Conservation (phyloP, 352 stramenopile species). For the Phytophthora aleatoria region DNA sequence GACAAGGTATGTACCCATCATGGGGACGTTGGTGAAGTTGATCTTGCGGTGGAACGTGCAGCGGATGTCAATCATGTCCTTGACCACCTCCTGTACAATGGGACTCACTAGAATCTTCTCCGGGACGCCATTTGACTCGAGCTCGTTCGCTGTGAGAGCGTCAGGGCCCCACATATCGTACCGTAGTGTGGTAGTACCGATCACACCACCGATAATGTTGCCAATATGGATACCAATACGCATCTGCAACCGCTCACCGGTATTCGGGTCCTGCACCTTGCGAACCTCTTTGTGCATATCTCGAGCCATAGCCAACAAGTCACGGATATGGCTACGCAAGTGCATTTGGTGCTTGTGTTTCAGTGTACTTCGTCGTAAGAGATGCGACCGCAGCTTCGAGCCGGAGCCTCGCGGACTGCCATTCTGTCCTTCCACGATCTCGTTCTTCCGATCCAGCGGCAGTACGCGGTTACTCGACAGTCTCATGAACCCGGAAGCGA, state of each 20-base stretch:
- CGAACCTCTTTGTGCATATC: constrained; percentile 89
- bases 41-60: constrained; percentile 85
- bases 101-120: constrained; percentile 82
- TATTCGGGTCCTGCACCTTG: constrained; percentile 87
- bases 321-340: constrained; percentile 78
- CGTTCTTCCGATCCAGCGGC: constrained; percentile 37
- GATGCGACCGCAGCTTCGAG: constrained; percentile 26
- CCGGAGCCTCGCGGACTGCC: constrained; percentile 13
- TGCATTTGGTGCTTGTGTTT: constrained; percentile 88
- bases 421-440: constrained; percentile 4
- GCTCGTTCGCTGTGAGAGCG: constrained; percentile 82
- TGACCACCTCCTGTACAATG: constrained; percentile 80
- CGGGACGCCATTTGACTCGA: constrained; percentile 87
- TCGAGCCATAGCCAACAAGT: constrained; percentile 78
- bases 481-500: constrained; percentile 12
- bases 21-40: constrained; percentile 79
- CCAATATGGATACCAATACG: constrained; percentile 89
- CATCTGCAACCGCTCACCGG: constrained; percentile 83
- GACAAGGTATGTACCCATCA: constrained; percentile 87
- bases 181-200: constrained; percentile 84
- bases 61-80: constrained; percentile 83
- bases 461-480: constrained; percentile 62
- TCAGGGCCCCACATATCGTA: constrained; percentile 91
- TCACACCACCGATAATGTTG: constrained; percentile 89
- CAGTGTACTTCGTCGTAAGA: constrained; percentile 60